Percentiles rank a stretch among this genome's conserved stretches.
phyloP scores from a whole-genome alignment of 768 basidiomycete species.

The Naganishia antarctica region DNA sequence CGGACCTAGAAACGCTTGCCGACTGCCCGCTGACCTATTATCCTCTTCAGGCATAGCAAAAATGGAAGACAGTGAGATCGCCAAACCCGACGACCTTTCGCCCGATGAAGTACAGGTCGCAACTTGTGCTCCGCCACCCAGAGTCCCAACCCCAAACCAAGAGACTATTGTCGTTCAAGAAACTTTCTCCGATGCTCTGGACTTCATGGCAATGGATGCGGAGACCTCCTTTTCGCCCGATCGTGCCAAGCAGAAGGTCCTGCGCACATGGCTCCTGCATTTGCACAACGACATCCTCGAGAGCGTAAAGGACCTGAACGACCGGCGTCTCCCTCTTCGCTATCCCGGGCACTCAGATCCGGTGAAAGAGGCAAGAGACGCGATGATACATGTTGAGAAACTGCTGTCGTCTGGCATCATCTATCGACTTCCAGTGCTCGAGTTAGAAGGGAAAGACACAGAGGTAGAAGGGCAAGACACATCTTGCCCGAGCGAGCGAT shows the following conservation, averaged over 20 bases:
- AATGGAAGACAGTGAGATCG: neutral
- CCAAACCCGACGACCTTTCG: neutral
- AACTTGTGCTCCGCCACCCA: neutral
- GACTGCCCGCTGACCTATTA: neutral
- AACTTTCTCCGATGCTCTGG: slow-evolving; percentile 1
- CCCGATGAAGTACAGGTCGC: neutral
- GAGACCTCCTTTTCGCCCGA: slow-evolving; percentile 6
- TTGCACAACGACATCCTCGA: slow-evolving; percentile 10
- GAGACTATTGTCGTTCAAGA: neutral
- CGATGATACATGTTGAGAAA: neutral
- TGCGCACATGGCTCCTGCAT: slow-evolving; percentile 14
- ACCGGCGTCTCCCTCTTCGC: slow-evolving; percentile 8
- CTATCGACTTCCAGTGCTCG: neutral
- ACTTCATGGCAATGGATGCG: slow-evolving; percentile 10
- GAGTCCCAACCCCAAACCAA: neutral
- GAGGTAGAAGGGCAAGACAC: no score
- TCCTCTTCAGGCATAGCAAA: neutral
- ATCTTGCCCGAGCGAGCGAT: neutral
- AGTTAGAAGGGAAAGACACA: neutral
- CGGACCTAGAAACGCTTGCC: neutral
- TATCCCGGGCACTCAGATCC: slow-evolving; percentile 8
- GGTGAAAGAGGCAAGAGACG: slow-evolving; percentile 4
- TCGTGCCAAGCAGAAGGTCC: neutral
- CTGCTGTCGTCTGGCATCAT: slow-evolving; percentile 2
- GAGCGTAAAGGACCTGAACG: slow-evolving; percentile 5